A percentile compares a stretch with the other conserved stretches of the same genome.
These are phyloP conservation scores for Hibiscus tridactylites DNA, from an alignment of 345 rosid genomes.

Conservation along the genomic window DNA sequence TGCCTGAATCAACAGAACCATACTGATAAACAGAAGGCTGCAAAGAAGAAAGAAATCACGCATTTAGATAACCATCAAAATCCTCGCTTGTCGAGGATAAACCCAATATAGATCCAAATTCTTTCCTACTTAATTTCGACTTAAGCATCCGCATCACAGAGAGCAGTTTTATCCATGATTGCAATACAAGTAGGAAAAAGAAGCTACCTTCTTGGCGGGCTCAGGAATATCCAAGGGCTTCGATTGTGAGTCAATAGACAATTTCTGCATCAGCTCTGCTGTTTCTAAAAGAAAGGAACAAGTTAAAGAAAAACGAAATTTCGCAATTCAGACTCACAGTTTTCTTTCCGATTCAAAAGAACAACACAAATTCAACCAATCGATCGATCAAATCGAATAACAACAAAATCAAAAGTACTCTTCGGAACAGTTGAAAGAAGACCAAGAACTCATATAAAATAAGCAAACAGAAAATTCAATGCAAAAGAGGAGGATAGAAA, in stretches of 20 bases:
- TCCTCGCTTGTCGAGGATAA: not conserved
- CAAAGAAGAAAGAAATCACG: not conserved
- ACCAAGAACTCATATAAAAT: not conserved
- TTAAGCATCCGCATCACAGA: not conserved
- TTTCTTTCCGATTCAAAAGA: not conserved
- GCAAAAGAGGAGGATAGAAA: not conserved
- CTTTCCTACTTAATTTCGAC: not conserved
- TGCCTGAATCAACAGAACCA: constrained; percentile 45
- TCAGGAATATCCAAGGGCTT: constrained; percentile 65
- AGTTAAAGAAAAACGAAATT: constrained; percentile 44
- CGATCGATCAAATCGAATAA: not conserved
- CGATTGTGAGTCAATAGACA: constrained; percentile 55
- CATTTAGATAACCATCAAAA: not conserved
- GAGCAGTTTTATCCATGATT: not conserved
- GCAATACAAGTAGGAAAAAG: not conserved
- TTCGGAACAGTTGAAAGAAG: not conserved
- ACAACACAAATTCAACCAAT: not conserved
- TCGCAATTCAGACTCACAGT: not conserved
- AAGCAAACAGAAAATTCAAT: not conserved
- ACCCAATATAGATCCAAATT: not conserved
- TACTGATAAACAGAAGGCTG: constrained; percentile 61
- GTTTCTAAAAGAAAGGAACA: constrained; percentile 39
- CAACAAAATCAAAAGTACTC: not conserved
- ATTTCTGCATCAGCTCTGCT: constrained; percentile 72
- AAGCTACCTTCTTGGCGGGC: constrained; percentile 57